A percentile compares a stretch with the other conserved stretches of the same genome.
These are phyloP conservation scores for Daldinia grandis DNA, from an alignment of 495 filamentous ascomycete genomes.

Conservation along the genomic window DNA sequence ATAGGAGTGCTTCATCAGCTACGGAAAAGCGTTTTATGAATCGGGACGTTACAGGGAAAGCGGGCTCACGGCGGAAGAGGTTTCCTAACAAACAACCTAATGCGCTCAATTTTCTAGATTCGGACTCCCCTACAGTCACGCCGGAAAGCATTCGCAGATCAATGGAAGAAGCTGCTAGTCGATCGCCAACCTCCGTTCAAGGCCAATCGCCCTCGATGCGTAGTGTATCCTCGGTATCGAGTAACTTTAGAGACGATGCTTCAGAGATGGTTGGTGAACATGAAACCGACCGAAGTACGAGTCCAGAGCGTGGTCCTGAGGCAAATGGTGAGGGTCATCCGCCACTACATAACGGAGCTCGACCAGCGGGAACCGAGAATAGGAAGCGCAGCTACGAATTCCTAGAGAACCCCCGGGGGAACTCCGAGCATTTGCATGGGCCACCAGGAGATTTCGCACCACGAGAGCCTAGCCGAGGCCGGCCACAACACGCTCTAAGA, in stretches of 20 bases:
- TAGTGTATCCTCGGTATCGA: conserved; percentile 48
- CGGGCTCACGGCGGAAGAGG: conserved; percentile 44
- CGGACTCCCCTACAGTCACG: conserved; percentile 45
- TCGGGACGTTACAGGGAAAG: conserved; percentile 44
- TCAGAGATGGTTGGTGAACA: conserved; percentile 46
- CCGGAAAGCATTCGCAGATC: conserved; percentile 45
- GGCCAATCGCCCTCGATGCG: conserved; percentile 38
- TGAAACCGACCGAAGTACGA: conserved; percentile 58
- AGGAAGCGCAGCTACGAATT: conserved; percentile 47
- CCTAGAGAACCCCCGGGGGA: conserved; percentile 46
- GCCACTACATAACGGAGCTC: conserved; percentile 19
- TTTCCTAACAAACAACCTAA: conserved; percentile 35
- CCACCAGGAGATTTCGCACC: conserved; percentile 44
- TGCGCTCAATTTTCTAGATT: conserved; percentile 47
- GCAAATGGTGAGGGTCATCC: conserved; percentile 34
- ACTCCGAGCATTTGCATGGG: conserved; percentile 41
- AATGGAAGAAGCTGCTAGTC: conserved; percentile 41
- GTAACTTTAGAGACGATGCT: conserved; percentile 47
- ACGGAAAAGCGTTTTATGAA: conserved; percentile 44
- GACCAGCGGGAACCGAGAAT: conserved; percentile 12
- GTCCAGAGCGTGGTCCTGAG: conserved; percentile 51
- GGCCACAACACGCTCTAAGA: conserved; percentile 44
- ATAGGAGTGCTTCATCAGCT: conserved; percentile 48
- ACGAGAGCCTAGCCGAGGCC: conserved; percentile 41
- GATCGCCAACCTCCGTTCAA: conserved; percentile 42